Evolutionary conservation across 2,329 filamentous ascomycete species (phyloP).

Genomic region (Gnomoniopsis smithogilvyi): DNA sequence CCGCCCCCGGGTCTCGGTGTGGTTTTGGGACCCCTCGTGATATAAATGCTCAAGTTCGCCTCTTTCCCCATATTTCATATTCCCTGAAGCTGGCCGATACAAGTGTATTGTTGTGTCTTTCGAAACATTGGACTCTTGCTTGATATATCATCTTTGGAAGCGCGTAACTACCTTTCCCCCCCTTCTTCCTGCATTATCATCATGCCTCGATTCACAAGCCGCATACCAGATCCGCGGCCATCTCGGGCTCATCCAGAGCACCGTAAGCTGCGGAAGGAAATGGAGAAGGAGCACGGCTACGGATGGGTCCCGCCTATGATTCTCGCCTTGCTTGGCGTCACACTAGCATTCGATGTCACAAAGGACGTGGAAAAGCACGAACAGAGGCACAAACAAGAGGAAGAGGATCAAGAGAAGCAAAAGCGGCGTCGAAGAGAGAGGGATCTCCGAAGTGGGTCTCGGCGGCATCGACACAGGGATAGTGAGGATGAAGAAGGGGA

Average conservation of each 20-base stretch:
- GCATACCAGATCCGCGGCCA: slow-evolving; percentile 30
- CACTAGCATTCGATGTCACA: slow-evolving; percentile 37
- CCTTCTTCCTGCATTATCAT: background rate
- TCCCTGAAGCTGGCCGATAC: no score
- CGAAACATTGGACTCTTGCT: no score
- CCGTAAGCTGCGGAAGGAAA: slow-evolving; percentile 32
- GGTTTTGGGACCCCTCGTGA: no score
- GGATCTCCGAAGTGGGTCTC: background rate
- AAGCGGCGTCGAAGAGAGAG: background rate
- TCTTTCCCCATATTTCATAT: no score
- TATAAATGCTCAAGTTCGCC: no score
- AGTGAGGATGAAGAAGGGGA: background rate
- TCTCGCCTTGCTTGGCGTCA: slow-evolving; percentile 34
- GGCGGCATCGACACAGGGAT: background rate
- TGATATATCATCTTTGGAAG: no score
- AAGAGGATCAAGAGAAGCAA: slow-evolving; percentile 19
- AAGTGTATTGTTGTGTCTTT: no score
- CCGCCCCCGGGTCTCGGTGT: no score
- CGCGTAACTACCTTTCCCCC: no score
- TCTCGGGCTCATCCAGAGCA: slow-evolving; percentile 36
- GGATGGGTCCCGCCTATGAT: slow-evolving; percentile 37
- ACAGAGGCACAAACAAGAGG: slow-evolving; percentile 24
- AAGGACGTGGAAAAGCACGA: slow-evolving; percentile 35
- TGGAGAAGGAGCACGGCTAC: slow-evolving; percentile 39
- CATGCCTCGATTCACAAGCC: slow-evolving; percentile 8